Evolutionary conservation across 1,139 yeast genomes (phyloP), one percentile per base, ranked within the genome.

Genomic region (Lodderomyces beijingensis): DNA sequence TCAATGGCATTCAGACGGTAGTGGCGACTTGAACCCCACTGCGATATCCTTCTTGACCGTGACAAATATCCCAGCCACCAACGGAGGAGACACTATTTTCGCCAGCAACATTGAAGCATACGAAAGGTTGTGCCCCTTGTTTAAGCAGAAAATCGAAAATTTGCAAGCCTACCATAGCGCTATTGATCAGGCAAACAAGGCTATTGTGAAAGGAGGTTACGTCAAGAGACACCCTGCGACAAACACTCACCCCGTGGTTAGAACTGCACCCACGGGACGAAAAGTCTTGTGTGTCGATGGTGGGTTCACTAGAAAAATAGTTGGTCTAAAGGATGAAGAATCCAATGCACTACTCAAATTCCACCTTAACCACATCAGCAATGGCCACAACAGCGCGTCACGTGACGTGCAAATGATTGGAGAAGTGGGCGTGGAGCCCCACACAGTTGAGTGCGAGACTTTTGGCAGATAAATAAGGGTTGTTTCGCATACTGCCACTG

Each of bases 381-480:
- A 40, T 11, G 45, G 64, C 17, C 66, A 58, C 34, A 70, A 64
- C 40, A 57, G 63, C 38, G n/a, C n/a, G n/a, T n/a, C n/a, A n/a
- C n/a, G n/a, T n/a, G n/a, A n/a, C n/a, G n/a, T n/a, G n/a, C n/a
- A n/a, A n/a, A n/a, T n/a, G n/a, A n/a, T n/a, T n/a, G n/a, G n/a
- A n/a, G 69, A 64, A 41, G 51, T 59, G 36, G 56, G 70, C 47
- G 70, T 65, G n/a, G 52, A 42, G 17, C 63, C 67, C 65, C 69
- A 61, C 43, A 62, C 66, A 18, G 54, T 52, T 33, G 75, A 86
- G 4, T 80, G 81, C 20, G 86, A 78, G 16, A 57, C 79, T 15
- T 82, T 87, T 85, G 88, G 80, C 47, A 80, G 81, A n/a, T n/a
- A n/a, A n/a, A n/a, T n/a, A 57, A 68, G 88, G 55, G 61, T 79